These are phyloP conservation scores for Psophocarpus tetragonolobus DNA, from an alignment of 306 rosid species.

Conservation along the genomic window DNA sequence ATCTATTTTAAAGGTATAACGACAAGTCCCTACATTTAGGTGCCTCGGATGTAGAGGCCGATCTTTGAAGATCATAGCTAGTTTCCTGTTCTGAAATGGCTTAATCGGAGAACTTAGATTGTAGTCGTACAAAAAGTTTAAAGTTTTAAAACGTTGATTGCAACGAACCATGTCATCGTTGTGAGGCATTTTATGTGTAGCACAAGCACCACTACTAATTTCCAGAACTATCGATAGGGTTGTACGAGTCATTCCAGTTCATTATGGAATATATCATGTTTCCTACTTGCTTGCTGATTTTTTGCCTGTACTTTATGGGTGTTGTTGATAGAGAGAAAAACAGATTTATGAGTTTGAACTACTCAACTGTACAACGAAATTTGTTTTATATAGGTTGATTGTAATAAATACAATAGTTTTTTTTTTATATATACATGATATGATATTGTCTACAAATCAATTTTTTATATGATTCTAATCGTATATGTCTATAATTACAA, in stretches of 20 bases:
- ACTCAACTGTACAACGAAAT: no score
- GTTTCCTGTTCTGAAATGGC: slow-evolving; percentile 7
- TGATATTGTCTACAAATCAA: no score
- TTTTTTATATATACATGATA: no score
- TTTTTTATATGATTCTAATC: no score
- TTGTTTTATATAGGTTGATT: no score
- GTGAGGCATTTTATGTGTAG: neutral
- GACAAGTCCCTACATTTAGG: neutral
- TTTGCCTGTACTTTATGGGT: neutral
- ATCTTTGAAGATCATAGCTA: slow-evolving; percentile 2
- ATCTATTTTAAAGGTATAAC: neutral
- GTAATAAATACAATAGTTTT: no score
- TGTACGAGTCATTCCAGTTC: neutral
- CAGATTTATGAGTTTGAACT: no score
- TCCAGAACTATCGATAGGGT: neutral
- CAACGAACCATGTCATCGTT: neutral
- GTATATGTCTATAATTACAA: no score
- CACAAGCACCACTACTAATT: neutral
- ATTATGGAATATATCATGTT: neutral
- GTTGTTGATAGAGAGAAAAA: no score
- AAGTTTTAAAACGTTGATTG: neutral
- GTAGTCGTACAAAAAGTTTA: neutral
- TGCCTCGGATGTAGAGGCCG: neutral
- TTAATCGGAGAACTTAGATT: neutral
- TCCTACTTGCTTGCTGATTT: neutral